Conservation (phyloP, 805 yeast species). For the Suhomyces vadensis region DNA sequence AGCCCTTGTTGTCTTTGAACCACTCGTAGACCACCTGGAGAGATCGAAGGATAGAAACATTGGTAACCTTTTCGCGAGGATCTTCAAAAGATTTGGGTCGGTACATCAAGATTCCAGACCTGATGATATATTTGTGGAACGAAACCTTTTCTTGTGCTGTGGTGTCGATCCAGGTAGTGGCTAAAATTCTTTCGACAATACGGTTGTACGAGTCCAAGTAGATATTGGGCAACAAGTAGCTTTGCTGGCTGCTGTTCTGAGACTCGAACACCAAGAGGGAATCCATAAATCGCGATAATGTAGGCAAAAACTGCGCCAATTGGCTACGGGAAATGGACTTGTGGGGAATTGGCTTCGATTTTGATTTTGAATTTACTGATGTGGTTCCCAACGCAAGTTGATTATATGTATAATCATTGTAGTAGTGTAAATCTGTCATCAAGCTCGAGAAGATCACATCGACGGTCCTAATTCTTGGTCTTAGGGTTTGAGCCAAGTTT, state of each 20-base stretch:
- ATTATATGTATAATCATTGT: constrained; percentile 30
- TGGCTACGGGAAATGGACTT: constrained; percentile 27
- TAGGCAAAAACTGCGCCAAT: constrained; percentile 20
- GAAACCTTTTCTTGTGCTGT: constrained; percentile 14
- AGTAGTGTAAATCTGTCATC: constrained; percentile 28
- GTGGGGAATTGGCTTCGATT: constrained; percentile 16
- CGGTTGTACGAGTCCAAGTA: constrained; percentile 26
- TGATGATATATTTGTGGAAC: constrained; percentile 28
- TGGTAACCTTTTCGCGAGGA: constrained; percentile 18
- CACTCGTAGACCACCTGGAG: constrained; percentile 24
- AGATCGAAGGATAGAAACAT: constrained; percentile 22
- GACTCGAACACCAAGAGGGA: constrained; percentile 20
- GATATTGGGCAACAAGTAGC: constrained; percentile 18
- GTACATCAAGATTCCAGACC: constrained; percentile 31
- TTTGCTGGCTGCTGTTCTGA: constrained; percentile 13
- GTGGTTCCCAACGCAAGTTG: constrained; percentile 5
- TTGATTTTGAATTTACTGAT: constrained; percentile 8
- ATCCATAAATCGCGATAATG: constrained; percentile 26
- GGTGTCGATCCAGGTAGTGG: constrained; percentile 26
- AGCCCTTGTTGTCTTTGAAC: constrained; percentile 18
- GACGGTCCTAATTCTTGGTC: constrained; percentile 29
- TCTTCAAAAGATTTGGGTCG: constrained; percentile 25
- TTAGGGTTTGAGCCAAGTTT: constrained; percentile 18
- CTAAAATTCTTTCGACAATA: constrained; percentile 25
- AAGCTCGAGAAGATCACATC: constrained; percentile 32